Conservation (phyloP, 148 eudicot genomes). For the Persicaria maculosa region DNA sequence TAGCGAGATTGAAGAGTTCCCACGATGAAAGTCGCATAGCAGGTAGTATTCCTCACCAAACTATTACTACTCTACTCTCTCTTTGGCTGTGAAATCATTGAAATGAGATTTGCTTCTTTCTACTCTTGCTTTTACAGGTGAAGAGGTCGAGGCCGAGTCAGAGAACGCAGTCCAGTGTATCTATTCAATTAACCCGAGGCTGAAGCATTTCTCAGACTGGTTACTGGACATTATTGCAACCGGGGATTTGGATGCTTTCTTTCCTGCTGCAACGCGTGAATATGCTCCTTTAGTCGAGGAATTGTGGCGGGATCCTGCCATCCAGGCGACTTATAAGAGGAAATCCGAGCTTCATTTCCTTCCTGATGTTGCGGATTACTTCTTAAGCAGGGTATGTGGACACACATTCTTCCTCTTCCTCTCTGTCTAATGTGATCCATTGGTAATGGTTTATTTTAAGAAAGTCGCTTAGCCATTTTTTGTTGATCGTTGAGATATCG, state of each 20-base stretch:
- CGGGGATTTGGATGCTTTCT: constrained; percentile 94
- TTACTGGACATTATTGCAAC: constrained; percentile 93
- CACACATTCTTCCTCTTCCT: no score
- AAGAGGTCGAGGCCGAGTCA: constrained; percentile 17
- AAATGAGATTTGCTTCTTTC: not conserved
- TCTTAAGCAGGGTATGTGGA: constrained; percentile 75
- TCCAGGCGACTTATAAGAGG: constrained; percentile 77
- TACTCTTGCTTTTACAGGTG: not conserved
- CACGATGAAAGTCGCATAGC: constrained; percentile 14
- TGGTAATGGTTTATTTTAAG: not conserved
- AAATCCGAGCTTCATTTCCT: constrained; percentile 89
- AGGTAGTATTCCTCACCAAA: not conserved
- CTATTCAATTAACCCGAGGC: constrained; percentile 73
- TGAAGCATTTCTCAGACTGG: constrained; percentile 98
- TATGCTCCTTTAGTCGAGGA: constrained; percentile 98
- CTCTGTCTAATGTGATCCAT: no score
- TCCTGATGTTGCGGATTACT: constrained; percentile 95
- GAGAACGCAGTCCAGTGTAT: constrained; percentile 35
- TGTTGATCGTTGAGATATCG: not conserved
- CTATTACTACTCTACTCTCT: not conserved
- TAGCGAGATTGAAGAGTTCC: constrained; percentile 28
- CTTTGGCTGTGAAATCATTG: not conserved
- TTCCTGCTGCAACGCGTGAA: constrained; percentile 96
- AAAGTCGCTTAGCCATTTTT: not conserved
- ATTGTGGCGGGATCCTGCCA: constrained; percentile 96